These are phyloP conservation scores for Aspergillus ustus DNA, from an alignment of 2,329 filamentous ascomycete genomes.

Conservation along the genomic window DNA sequence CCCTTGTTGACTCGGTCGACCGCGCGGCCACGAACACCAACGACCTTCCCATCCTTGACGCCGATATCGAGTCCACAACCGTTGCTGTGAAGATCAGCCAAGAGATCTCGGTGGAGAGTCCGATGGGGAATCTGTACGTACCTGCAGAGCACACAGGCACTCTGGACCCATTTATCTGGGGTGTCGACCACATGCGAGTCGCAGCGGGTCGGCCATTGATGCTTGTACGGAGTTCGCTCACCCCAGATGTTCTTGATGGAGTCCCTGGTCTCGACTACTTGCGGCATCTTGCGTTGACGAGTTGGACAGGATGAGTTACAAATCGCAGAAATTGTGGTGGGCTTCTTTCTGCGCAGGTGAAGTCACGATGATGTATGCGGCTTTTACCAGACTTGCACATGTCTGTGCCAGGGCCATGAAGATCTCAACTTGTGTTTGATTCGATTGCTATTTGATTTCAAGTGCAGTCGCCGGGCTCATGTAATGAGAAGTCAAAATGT, in stretches of 20 bases:
- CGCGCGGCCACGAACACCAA: conserved; percentile 42
- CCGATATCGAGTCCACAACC: conserved; percentile 43
- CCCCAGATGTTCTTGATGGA: conserved; percentile 41
- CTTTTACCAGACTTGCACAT: neutral
- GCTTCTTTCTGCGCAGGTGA: neutral
- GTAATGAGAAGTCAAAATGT: neutral
- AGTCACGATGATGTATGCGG: neutral
- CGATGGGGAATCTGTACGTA: conserved; percentile 19
- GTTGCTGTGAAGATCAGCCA: conserved; percentile 31
- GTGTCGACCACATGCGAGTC: conserved; percentile 37
- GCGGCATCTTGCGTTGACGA: conserved; percentile 2
- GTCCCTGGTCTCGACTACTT: conserved; percentile 29
- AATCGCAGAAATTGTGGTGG: neutral
- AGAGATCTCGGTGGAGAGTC: neutral
- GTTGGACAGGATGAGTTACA: neutral
- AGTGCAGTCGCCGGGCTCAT: neutral
- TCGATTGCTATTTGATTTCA: neutral
- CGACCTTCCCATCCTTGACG: conserved; percentile 41
- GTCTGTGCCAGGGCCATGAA: neutral
- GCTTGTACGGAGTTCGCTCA: conserved; percentile 38
- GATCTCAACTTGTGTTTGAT: neutral
- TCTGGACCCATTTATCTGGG: conserved; percentile 46
- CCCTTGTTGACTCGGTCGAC: conserved; percentile 43
- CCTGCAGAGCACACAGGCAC: conserved; percentile 46
- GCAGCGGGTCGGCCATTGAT: conserved; percentile 40